phyloP scores from a whole-genome alignment of 1,139 yeast genomes.

The Kodamaea derodonti region DNA sequence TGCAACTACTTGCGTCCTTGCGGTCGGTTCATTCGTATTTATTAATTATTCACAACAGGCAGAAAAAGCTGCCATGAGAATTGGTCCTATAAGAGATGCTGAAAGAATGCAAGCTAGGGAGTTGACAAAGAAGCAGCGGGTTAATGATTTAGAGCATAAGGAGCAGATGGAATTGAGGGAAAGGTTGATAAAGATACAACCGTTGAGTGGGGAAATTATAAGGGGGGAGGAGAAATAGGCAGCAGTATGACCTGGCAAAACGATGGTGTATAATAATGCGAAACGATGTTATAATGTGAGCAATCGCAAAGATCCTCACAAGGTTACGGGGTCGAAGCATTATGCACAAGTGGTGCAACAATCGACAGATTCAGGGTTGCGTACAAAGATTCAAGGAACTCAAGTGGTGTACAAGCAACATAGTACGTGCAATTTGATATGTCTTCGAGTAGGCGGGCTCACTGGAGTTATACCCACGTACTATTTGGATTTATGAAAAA shows the following conservation, averaged over 20 bases:
- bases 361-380: too few species aligned
- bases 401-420: too few species aligned
- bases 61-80: conserved; percentile 67
- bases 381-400: too few species aligned
- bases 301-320: too few species aligned
- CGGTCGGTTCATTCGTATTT: conserved; percentile 57
- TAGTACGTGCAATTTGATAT: too few species aligned
- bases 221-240: conserved; percentile 24
- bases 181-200: conserved; percentile 63
- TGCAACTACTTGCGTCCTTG: conserved; percentile 52
- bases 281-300: too few species aligned
- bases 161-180: conserved; percentile 66
- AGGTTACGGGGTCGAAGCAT: too few species aligned
- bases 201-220: conserved; percentile 44
- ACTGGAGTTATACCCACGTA: too few species aligned
- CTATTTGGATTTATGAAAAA: too few species aligned
- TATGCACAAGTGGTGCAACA: too few species aligned
- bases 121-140: conserved; percentile 36
- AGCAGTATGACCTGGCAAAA: background rate
- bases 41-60: conserved; percentile 65
- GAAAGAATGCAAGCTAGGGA: conserved; percentile 40
- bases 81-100: conserved; percentile 80
- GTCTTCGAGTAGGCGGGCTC: too few species aligned
- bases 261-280: too few species aligned
- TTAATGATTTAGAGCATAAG: conserved; percentile 71